Evolutionary conservation across 306 rosid species (phyloP).

Genomic region (Dalbergia oliveri): DNA sequence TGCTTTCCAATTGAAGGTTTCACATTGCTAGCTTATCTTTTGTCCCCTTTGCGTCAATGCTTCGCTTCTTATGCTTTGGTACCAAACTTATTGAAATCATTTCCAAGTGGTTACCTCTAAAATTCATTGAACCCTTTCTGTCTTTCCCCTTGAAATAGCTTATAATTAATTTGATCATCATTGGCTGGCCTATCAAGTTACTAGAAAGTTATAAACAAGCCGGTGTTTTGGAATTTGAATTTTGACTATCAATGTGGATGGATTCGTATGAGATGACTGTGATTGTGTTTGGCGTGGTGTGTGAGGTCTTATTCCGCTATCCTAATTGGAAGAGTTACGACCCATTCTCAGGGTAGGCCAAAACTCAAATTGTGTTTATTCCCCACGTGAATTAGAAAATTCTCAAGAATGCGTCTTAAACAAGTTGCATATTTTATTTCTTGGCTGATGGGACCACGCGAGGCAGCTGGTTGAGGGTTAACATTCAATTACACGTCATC

Average conservation of each 20-base stretch:
- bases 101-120: constrained; percentile 20
- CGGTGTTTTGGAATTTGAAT: neutral
- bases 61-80: constrained; percentile 13
- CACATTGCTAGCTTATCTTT: neutral
- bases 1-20: constrained; percentile 27
- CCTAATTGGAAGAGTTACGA: neutral
- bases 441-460: neutral
- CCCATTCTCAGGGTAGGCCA: neutral
- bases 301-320: neutral
- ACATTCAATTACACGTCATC: constrained; percentile 1
- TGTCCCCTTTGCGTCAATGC: neutral
- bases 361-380: neutral
- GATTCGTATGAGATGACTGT: neutral
- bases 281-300: neutral
- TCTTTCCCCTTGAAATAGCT: neutral
- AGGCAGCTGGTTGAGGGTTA: neutral
- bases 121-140: neutral
- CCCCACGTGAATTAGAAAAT: neutral
- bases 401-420: neutral
- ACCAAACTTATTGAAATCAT: constrained; percentile 19
- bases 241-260: constrained; percentile 14
- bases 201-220: constrained; percentile 2
- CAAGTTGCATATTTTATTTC: neutral
- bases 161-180: neutral
- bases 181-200: constrained; percentile 17